Evolutionary conservation across 805 yeast genomes (phyloP).

Genomic region (Hanseniaspora clermontiae): DNA sequence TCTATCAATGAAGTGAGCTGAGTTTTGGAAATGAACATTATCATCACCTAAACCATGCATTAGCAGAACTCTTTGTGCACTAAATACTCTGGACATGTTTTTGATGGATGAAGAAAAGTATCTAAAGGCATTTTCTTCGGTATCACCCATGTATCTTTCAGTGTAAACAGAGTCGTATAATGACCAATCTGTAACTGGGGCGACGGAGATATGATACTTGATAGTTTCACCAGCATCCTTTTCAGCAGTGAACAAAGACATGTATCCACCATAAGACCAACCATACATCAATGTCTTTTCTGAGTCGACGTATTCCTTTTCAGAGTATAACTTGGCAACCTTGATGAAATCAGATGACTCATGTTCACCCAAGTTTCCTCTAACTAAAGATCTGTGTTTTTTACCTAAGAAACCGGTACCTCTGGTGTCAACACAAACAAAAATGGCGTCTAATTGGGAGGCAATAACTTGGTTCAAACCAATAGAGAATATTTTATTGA

Average conservation of each 20-base stretch:
- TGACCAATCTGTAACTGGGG: constrained; percentile 93
- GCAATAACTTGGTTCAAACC: constrained; percentile 67
- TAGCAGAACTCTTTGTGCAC: constrained; percentile 55
- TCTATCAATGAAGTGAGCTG: constrained; percentile 62
- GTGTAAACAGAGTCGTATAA: constrained; percentile 88
- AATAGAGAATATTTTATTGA: constrained; percentile 45
- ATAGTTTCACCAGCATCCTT: constrained; percentile 62
- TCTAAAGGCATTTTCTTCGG: constrained; percentile 52
- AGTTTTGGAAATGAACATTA: constrained; percentile 89
- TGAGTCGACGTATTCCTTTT: constrained; percentile 51
- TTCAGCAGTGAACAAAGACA: constrained; percentile 82
- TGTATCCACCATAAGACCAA: constrained; percentile 95
- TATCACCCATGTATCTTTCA: constrained; percentile 85
- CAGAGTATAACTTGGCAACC: constrained; percentile 65
- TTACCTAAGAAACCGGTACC: constrained; percentile 90
- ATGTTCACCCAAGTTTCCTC: constrained; percentile 66
- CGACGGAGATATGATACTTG: constrained; percentile 86
- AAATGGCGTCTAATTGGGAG: constrained; percentile 65
- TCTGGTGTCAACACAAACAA: constrained; percentile 91
- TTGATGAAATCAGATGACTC: constrained; percentile 80
- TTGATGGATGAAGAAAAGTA: constrained; percentile 47
- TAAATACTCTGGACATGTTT: constrained; percentile 43
- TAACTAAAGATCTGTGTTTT: constrained; percentile 61
- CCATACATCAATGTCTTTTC: constrained; percentile 82
- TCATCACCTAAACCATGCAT: constrained; percentile 98